Evolutionary conservation across 2,329 filamentous ascomycete species (phyloP).

Genomic region (Trichoderma afroharzianum): DNA sequence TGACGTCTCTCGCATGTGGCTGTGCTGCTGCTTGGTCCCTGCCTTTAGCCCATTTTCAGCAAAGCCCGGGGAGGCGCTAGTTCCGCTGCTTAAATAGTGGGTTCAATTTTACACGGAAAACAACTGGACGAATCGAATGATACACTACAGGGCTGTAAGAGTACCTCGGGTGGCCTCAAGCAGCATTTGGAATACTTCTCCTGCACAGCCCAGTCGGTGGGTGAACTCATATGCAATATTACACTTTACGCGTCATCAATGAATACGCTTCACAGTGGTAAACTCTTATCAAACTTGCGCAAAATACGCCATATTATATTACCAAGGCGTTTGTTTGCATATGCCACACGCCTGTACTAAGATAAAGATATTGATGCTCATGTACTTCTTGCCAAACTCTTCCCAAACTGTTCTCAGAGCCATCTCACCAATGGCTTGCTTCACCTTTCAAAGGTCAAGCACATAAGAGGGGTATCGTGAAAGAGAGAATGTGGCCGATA

Average conservation of each 20-base stretch:
- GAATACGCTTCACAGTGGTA: background rate
- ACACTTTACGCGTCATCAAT: background rate
- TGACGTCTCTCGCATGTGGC: constrained; percentile 8
- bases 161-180: background rate
- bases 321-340: background rate
- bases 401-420: too few relatives aligned
- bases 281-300: background rate
- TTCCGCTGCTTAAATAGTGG: constrained; percentile 2
- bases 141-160: too few relatives aligned
- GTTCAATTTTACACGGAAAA: background rate
- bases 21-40: background rate
- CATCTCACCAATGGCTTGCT: constrained; percentile 6
- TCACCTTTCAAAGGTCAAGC: background rate
- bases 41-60: background rate
- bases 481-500: background rate
- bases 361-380: background rate
- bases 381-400: background rate
- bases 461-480: background rate
- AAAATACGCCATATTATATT: background rate
- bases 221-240: background rate
- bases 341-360: background rate
- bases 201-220: background rate
- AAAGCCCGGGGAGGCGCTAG: background rate
- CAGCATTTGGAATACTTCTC: background rate
- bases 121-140: background rate